Evolutionary conservation across 306 rosid genomes (phyloP).

Genomic region (Quercus robur): DNA sequence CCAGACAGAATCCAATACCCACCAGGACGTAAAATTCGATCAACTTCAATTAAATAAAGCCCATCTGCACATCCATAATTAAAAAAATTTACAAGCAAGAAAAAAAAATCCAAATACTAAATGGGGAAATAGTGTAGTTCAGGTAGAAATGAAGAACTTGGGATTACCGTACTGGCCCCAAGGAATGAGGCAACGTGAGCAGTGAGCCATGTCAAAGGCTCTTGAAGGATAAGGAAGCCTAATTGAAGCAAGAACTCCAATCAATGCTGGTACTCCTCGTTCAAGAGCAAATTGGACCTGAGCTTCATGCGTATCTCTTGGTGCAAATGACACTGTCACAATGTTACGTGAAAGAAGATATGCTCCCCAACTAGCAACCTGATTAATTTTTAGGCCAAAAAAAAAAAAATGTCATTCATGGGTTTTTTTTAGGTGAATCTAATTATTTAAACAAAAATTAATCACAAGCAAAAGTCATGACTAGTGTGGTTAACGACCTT

Average conservation of each 20-base stretch:
- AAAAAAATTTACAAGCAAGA: neutral
- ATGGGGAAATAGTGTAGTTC: neutral
- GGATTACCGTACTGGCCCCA: constrained; percentile 75
- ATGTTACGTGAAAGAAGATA: constrained; percentile 80
- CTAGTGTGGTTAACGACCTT: neutral
- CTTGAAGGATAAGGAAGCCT: constrained; percentile 98
- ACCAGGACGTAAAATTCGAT: constrained; percentile 85
- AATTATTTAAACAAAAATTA: neutral
- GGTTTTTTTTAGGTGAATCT: neutral
- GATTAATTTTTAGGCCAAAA: neutral
- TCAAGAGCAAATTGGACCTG: constrained; percentile 98
- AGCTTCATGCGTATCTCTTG: constrained; percentile 87
- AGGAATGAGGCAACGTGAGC: constrained; percentile 98
- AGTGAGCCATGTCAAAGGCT: constrained; percentile 95
- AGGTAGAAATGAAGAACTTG: neutral
- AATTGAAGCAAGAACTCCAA: constrained; percentile 81
- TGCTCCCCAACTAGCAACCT: constrained; percentile 99
- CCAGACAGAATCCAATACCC: constrained; percentile 98
- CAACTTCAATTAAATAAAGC: constrained; percentile 72
- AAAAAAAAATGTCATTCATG: neutral
- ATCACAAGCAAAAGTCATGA: neutral
- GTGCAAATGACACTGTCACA: constrained; percentile 83
- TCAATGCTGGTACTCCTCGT: constrained; percentile 91
- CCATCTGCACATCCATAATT: constrained; percentile 55
- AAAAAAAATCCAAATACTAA: neutral